Percentiles rank a stretch among this genome's conserved stretches.
phyloP scores from a whole-genome alignment of 2,329 filamentous ascomycete genomes.

The Paraconiothyrium sp. region DNA sequence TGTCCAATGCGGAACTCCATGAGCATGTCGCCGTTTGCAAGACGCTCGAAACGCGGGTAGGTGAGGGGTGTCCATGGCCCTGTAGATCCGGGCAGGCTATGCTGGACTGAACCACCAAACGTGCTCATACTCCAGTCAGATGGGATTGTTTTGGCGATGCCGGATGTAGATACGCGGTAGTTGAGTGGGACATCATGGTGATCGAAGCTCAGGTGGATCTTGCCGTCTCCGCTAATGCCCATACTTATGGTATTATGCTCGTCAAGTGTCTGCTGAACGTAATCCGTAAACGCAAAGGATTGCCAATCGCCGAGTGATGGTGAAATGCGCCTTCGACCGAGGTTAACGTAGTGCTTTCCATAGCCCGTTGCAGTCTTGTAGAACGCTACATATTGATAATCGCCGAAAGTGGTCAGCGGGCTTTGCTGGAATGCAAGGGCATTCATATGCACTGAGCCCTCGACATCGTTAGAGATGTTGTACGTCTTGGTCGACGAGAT shows the following conservation, averaged over 20 bases:
- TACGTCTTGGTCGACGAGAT: slow-evolving; percentile 37
- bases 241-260: slow-evolving; percentile 65
- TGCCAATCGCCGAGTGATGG: slow-evolving; percentile 53
- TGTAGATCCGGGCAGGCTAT: slow-evolving; percentile 41
- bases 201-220: slow-evolving; percentile 64
- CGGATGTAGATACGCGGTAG: slow-evolving; percentile 43
- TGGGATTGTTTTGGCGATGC: slow-evolving; percentile 43
- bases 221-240: slow-evolving; percentile 62
- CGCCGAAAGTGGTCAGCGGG: slow-evolving; percentile 57
- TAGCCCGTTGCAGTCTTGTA: slow-evolving; percentile 50
- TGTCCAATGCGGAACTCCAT: slow-evolving; percentile 63
- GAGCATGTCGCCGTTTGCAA: slow-evolving; percentile 53
- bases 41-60: slow-evolving; percentile 60
- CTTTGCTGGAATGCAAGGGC: slow-evolving; percentile 62
- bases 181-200: slow-evolving; percentile 56
- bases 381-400: slow-evolving; percentile 62
- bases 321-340: slow-evolving; percentile 57
- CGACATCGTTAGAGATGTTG: slow-evolving; percentile 45
- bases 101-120: slow-evolving; percentile 40
- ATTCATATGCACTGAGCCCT: slow-evolving; percentile 54
- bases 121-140: slow-evolving; percentile 38
- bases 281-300: slow-evolving; percentile 59
- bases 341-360: slow-evolving; percentile 53
- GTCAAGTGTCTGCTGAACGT: slow-evolving; percentile 61
- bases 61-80: slow-evolving; percentile 54